Evolutionary conservation across 2,329 filamentous ascomycete species (phyloP).

Genomic region (Diaporthe humulicola): DNA sequence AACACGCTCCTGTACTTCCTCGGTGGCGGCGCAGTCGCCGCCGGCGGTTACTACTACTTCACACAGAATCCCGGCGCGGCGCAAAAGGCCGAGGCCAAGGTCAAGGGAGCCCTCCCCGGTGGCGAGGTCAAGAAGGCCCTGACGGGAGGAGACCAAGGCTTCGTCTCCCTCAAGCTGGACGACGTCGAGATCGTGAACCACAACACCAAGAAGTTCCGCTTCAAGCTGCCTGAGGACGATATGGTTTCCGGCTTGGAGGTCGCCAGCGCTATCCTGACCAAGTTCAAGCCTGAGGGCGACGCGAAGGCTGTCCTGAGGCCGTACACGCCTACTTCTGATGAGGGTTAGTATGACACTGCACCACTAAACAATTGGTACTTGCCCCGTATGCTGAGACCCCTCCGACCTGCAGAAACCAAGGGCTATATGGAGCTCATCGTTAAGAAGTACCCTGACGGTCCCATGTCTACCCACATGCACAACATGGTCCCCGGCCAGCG

Average conservation of each 20-base stretch:
- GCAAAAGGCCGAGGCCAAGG: constrained; percentile 69
- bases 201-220: constrained; percentile 95
- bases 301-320: constrained; percentile 91
- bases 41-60: constrained; percentile 68
- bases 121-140: constrained; percentile 67
- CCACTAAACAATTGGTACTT: background rate
- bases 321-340: constrained; percentile 93
- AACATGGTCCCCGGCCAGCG: constrained; percentile 83
- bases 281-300: constrained; percentile 86
- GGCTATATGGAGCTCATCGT: constrained; percentile 91
- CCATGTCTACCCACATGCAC: constrained; percentile 93
- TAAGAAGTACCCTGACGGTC: constrained; percentile 90
- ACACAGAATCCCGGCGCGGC: constrained; percentile 62
- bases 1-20: constrained; percentile 73
- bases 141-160: constrained; percentile 90
- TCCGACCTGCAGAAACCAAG: constrained; percentile 68
- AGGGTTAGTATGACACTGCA: constrained; percentile 65
- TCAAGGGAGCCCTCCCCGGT: constrained; percentile 52
- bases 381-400: constrained; percentile 35
- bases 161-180: constrained; percentile 83
- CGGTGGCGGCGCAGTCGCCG: constrained; percentile 70
- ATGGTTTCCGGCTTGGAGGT: constrained; percentile 85
- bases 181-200: constrained; percentile 86
- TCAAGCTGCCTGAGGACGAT: constrained; percentile 86
- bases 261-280: constrained; percentile 90